Conservation (phyloP, 495 filamentous ascomycete genomes). For the Neurospora discreta region DNA sequence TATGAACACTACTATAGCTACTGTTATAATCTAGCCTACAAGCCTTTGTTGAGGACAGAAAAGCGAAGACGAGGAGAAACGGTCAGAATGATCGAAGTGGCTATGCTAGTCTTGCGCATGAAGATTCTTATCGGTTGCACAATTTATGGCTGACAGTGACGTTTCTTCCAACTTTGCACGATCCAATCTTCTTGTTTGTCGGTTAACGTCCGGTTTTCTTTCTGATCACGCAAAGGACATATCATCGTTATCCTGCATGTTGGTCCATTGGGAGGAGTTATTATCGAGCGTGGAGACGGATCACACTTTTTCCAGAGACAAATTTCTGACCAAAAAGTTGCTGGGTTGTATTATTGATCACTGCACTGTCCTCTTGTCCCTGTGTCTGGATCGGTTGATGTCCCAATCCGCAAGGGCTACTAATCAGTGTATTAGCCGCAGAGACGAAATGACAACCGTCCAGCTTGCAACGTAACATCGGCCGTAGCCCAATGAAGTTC, state of each 20-base stretch:
- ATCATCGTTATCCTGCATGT: not conserved
- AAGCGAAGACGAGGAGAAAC: not conserved
- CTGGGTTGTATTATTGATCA: not conserved
- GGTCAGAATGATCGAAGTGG: not conserved
- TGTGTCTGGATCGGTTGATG: not conserved
- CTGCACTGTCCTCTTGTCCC: not conserved
- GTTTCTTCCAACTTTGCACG: no score
- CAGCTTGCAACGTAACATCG: not conserved
- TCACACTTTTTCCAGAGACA: not conserved
- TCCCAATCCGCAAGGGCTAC: not conserved
- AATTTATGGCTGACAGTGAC: not conserved
- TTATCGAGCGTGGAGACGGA: not conserved
- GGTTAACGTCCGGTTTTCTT: not conserved
- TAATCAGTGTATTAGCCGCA: not conserved
- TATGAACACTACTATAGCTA: not conserved
- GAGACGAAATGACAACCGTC: not conserved
- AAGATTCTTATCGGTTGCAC: not conserved
- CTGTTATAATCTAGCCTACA: not conserved
- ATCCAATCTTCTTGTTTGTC: not conserved
- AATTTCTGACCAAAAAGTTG: not conserved
- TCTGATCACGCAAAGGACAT: not conserved
- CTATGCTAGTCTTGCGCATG: not conserved
- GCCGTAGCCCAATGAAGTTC: not conserved
- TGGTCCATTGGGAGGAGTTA: not conserved
- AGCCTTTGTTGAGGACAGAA: slow-evolving; percentile 1